These are phyloP conservation scores for Solanum rostratum DNA, from an alignment of 257 asterid species.

Conservation along the genomic window DNA sequence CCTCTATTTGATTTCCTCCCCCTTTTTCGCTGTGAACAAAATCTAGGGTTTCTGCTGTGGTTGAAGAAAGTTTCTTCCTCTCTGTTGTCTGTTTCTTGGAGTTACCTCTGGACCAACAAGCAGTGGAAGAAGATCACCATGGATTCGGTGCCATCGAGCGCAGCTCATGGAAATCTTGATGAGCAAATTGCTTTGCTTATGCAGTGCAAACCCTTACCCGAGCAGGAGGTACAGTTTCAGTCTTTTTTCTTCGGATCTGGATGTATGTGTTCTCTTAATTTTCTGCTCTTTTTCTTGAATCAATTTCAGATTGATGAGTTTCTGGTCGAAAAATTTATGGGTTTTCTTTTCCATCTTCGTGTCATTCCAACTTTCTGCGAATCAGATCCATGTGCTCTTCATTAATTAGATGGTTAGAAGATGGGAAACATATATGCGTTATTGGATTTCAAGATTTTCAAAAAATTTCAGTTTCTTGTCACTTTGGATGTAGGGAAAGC, in stretches of 20 bases:
- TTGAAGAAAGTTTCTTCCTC: not conserved
- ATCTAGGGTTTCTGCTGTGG: not conserved
- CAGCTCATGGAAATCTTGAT: conserved; percentile 49
- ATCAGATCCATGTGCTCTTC: not conserved
- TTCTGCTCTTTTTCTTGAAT: not conserved
- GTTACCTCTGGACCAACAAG: not conserved
- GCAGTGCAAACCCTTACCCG: conserved; percentile 84
- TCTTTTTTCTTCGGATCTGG: not conserved
- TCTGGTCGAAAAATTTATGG: not conserved
- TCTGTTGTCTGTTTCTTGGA: not conserved
- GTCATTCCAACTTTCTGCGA: not conserved
- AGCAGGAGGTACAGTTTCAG: conserved; percentile 38
- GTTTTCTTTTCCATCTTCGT: not conserved
- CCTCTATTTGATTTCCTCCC: not conserved
- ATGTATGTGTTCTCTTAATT: not conserved
- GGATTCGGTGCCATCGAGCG: conserved; percentile 44
- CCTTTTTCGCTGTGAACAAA: not conserved
- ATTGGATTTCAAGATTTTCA: not conserved
- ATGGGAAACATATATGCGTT: not conserved
- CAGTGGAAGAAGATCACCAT: conserved; percentile 2
- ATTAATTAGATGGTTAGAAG: not conserved
- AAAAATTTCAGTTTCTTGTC: not conserved
- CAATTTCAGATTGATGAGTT: not conserved
- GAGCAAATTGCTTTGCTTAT: conserved; percentile 68
- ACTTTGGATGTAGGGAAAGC: not conserved